These are phyloP conservation scores for Populus nigra DNA, from an alignment of 345 rosid genomes.

Conservation along the genomic window DNA sequence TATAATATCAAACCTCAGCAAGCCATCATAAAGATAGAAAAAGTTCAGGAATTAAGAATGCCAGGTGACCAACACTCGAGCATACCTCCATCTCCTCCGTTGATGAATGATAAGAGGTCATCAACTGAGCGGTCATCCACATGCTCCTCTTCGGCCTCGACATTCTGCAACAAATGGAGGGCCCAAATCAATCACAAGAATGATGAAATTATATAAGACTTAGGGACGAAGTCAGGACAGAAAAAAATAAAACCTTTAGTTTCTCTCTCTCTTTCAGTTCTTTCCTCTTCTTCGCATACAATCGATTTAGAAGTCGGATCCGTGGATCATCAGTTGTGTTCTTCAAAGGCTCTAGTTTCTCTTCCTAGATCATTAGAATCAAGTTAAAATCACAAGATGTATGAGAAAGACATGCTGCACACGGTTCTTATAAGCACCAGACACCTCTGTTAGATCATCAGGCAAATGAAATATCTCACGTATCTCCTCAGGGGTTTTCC, in stretches of 20 bases:
- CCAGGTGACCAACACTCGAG: neutral
- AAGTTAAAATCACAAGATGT: neutral
- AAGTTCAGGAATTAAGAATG: neutral
- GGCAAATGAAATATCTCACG: slow-evolving; percentile 94
- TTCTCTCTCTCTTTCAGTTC: slow-evolving; percentile 79
- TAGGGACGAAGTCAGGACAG: neutral
- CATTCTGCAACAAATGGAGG: slow-evolving; percentile 42
- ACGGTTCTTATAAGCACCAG: slow-evolving; percentile 17
- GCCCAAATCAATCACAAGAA: neutral
- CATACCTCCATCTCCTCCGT: slow-evolving; percentile 67
- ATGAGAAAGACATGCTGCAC: slow-evolving; percentile 1
- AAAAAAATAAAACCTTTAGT: slow-evolving; percentile 50
- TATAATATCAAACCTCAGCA: neutral
- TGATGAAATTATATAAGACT: neutral
- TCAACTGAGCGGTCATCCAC: slow-evolving; percentile 88
- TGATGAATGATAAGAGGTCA: slow-evolving; percentile 80
- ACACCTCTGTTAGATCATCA: slow-evolving; percentile 94
- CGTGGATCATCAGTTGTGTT: slow-evolving; percentile 85
- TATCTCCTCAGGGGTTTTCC: slow-evolving; percentile 86
- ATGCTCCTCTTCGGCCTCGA: slow-evolving; percentile 64
- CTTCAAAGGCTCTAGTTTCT: slow-evolving; percentile 86
- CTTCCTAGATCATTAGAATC: slow-evolving; percentile 55
- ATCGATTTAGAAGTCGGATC: slow-evolving; percentile 74
- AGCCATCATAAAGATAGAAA: neutral
- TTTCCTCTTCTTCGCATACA: slow-evolving; percentile 82